Percentiles rank a stretch among this genome's conserved stretches.
phyloP scores from a whole-genome alignment of 1,284 basidiomycete genomes.

The Boletus smithii region DNA sequence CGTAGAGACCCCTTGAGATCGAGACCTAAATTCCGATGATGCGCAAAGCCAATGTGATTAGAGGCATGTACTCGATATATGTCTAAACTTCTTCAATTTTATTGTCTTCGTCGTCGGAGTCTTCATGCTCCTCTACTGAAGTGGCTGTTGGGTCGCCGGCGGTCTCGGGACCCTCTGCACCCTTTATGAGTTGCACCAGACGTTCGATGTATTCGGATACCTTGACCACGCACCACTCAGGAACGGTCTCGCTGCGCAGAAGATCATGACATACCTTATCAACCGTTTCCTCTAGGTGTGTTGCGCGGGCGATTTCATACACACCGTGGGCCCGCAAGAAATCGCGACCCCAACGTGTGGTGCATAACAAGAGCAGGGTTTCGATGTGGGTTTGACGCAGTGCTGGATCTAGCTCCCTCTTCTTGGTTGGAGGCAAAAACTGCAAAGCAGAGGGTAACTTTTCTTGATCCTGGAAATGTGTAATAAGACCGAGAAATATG shows the following conservation, averaged over 20 bases:
- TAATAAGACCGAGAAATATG: slow-evolving; percentile 1
- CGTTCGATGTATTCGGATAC: slow-evolving; percentile 68
- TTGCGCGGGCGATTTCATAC: slow-evolving; percentile 81
- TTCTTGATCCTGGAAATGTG: slow-evolving; percentile 73
- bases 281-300: slow-evolving; percentile 79
- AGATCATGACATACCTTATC: slow-evolving; percentile 58
- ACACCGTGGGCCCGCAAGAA: slow-evolving; percentile 78
- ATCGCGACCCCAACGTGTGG: slow-evolving; percentile 85
- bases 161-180: slow-evolving; percentile 60
- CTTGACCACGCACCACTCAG: slow-evolving; percentile 32
- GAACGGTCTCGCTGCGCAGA: slow-evolving; percentile 6
- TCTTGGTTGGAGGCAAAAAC: slow-evolving; percentile 83
- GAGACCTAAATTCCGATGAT: slow-evolving; percentile 1
- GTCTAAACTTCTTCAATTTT: slow-evolving; percentile 54
- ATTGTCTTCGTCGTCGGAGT: slow-evolving; percentile 48
- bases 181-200: slow-evolving; percentile 71
- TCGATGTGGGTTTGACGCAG: slow-evolving; percentile 87
- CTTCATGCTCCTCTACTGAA: slow-evolving; percentile 31
- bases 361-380: slow-evolving; percentile 84
- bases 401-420: slow-evolving; percentile 76
- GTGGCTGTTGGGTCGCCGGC: slow-evolving; percentile 29
- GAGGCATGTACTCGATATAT: slow-evolving; percentile 13
- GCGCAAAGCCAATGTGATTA: slow-evolving; percentile 10
- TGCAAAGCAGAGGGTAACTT: slow-evolving; percentile 82
- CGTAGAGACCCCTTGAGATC: not conserved